Conservation (phyloP, 441 rosid species). For the Rhodomyrtus psidioides region DNA sequence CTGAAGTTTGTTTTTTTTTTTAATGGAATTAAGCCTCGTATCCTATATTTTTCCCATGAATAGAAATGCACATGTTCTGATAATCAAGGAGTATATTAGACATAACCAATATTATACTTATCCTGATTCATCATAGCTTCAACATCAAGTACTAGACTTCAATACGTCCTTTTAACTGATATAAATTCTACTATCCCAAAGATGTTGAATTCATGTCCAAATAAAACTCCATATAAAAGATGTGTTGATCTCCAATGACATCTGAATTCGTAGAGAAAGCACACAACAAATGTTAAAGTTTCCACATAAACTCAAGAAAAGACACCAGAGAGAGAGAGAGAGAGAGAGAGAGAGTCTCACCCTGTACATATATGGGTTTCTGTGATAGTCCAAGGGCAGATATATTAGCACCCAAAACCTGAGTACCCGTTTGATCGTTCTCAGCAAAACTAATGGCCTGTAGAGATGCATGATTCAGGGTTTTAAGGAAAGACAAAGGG, state of each 20-base stretch:
- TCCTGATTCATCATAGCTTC: not conserved
- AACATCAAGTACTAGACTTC: not conserved
- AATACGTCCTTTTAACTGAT: not conserved
- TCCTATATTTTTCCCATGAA: not conserved
- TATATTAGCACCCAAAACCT: slow-evolving; percentile 91
- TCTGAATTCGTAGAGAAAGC: not conserved
- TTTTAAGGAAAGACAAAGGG: slow-evolving; percentile 78
- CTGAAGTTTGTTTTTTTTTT: too few relatives aligned
- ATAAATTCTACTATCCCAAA: not conserved
- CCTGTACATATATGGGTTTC: slow-evolving; percentile 75
- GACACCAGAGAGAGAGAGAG: not conserved
- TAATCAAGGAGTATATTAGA: not conserved
- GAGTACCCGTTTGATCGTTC: slow-evolving; percentile 49
- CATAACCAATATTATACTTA: not conserved
- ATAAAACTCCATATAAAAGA: not conserved
- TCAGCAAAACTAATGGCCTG: slow-evolving; percentile 41
- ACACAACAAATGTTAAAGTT: not conserved
- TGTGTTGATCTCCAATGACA: not conserved
- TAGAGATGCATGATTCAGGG: slow-evolving; percentile 52
- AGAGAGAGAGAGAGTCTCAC: slow-evolving; percentile 26
- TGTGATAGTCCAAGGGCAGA: slow-evolving; percentile 96
- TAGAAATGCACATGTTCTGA: not conserved
- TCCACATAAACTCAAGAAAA: not conserved
- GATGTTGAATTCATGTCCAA: not conserved
- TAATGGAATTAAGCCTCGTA: too few relatives aligned